Evolutionary conservation across 306 rosid species (phyloP).

Genomic region (Abrus pulchellus): DNA sequence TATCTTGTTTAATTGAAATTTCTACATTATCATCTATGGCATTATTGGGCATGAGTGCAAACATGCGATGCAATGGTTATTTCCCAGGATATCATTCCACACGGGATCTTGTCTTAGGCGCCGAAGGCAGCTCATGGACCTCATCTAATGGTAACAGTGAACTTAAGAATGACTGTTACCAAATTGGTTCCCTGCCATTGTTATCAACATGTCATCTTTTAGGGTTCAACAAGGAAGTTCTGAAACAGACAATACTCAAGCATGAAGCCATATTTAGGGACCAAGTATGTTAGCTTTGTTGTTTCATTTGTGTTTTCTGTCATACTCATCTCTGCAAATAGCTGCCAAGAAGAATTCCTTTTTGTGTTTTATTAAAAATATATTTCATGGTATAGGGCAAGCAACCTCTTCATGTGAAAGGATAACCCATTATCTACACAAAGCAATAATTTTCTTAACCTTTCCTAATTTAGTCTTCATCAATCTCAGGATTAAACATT

Average conservation of each 20-base stretch:
- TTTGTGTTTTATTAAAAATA: slow-evolving; percentile 14
- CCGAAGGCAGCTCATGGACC: slow-evolving; percentile 61
- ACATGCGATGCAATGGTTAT: slow-evolving; percentile 54
- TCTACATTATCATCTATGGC: slow-evolving; percentile 51
- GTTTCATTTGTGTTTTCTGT: slow-evolving; percentile 24
- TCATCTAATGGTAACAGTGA: slow-evolving; percentile 44
- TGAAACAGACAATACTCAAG: slow-evolving; percentile 73
- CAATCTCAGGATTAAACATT: background rate
- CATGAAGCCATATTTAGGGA: slow-evolving; percentile 72
- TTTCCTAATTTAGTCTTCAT: slow-evolving; percentile 17
- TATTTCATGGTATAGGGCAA: background rate
- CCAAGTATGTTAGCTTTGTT: slow-evolving; percentile 62
- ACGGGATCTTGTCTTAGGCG: slow-evolving; percentile 48
- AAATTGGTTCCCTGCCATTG: slow-evolving; percentile 45
- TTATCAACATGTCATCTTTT: slow-evolving; percentile 46
- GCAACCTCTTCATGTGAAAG: background rate
- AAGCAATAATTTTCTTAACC: background rate
- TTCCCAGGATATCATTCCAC: slow-evolving; percentile 48
- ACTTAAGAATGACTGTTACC: slow-evolving; percentile 35
- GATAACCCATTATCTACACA: background rate
- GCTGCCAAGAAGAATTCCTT: background rate
- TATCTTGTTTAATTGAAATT: slow-evolving; percentile 42
- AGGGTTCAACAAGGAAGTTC: slow-evolving; percentile 56
- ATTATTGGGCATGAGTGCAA: slow-evolving; percentile 59
- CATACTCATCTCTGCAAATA: slow-evolving; percentile 23